Conservation (phyloP, 2,329 filamentous ascomycete genomes). For the Dryadomyces quercus-mongolicae region DNA sequence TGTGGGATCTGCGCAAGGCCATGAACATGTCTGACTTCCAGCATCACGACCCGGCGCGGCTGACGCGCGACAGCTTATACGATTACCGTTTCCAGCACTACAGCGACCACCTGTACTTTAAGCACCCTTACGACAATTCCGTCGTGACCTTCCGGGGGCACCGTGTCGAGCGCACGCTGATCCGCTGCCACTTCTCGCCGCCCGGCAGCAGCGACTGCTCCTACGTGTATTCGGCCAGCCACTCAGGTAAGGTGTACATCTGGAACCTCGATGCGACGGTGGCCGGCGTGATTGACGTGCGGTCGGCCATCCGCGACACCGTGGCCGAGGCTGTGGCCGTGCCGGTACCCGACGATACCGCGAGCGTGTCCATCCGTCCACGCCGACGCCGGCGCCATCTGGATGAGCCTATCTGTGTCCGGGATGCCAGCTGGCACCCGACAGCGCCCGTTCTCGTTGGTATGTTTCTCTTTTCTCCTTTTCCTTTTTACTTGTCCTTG, state of each 20-base stretch:
- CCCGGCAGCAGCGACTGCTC: constrained; percentile 73
- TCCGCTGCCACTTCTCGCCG: constrained; percentile 91
- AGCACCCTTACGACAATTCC: constrained; percentile 77
- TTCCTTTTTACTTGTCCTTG: background rate
- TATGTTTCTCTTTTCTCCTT: constrained; percentile 22
- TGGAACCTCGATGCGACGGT: constrained; percentile 84
- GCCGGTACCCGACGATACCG: background rate
- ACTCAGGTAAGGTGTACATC: constrained; percentile 79
- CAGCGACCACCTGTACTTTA: constrained; percentile 52
- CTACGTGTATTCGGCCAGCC: constrained; percentile 87
- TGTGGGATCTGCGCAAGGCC: constrained; percentile 91
- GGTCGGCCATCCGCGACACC: constrained; percentile 41
- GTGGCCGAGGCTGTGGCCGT: background rate
- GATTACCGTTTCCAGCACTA: constrained; percentile 65
- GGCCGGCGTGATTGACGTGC: constrained; percentile 67
- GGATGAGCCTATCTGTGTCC: constrained; percentile 51
- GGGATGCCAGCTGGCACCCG: constrained; percentile 88
- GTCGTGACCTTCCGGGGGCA: constrained; percentile 91
- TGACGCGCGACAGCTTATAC: constrained; percentile 57
- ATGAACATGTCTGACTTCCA: constrained; percentile 58
- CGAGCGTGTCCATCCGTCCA: background rate
- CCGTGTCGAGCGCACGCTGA: constrained; percentile 76
- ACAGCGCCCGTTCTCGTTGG: constrained; percentile 65
- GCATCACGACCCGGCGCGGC: constrained; percentile 39
- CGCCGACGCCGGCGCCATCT: background rate